phyloP scores from a whole-genome alignment of 768 basidiomycete species.

The Amanita polypyramis region DNA sequence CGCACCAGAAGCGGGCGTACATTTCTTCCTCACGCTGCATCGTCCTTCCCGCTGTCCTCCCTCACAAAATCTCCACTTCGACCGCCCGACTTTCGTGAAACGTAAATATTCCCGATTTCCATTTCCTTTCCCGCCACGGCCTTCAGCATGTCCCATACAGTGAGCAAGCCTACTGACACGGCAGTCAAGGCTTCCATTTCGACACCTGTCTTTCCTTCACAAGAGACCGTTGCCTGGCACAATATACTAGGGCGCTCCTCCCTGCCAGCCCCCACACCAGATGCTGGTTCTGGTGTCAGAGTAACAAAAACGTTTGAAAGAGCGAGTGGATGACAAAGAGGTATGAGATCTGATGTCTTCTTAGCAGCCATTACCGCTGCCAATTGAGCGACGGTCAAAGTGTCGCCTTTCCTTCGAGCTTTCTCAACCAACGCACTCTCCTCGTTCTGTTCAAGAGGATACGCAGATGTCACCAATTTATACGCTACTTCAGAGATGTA shows the following conservation, averaged over 20 bases:
- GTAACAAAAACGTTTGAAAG: constrained; percentile 61
- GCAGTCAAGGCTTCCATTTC: constrained; percentile 93
- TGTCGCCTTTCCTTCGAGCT: constrained; percentile 55
- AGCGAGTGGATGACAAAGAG: constrained; percentile 78
- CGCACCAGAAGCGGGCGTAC: too few species aligned
- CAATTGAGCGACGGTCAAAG: constrained; percentile 66
- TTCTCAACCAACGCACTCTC: constrained; percentile 33
- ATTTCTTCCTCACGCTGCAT: too few species aligned
- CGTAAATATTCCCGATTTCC: constrained; percentile 60
- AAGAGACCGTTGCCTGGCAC: constrained; percentile 61
- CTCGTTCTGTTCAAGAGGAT: constrained; percentile 19
- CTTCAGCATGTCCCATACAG: constrained; percentile 93
- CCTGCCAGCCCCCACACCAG: background rate
- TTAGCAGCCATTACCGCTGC: constrained; percentile 87
- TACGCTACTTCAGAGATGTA: constrained; percentile 57
- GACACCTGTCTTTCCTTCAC: constrained; percentile 76
- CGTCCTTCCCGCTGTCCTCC: background rate
- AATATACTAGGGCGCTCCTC: constrained; percentile 35
- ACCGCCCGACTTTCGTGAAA: constrained; percentile 64
- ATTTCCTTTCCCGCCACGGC: constrained; percentile 84
- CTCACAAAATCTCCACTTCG: constrained; percentile 56
- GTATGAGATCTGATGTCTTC: constrained; percentile 73
- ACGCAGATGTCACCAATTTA: constrained; percentile 42
- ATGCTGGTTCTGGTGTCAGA: constrained; percentile 34
- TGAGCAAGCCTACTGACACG: constrained; percentile 66